These are phyloP conservation scores for Dioscorea alata DNA, from an alignment of 106 monocot species.

Conservation along the genomic window DNA sequence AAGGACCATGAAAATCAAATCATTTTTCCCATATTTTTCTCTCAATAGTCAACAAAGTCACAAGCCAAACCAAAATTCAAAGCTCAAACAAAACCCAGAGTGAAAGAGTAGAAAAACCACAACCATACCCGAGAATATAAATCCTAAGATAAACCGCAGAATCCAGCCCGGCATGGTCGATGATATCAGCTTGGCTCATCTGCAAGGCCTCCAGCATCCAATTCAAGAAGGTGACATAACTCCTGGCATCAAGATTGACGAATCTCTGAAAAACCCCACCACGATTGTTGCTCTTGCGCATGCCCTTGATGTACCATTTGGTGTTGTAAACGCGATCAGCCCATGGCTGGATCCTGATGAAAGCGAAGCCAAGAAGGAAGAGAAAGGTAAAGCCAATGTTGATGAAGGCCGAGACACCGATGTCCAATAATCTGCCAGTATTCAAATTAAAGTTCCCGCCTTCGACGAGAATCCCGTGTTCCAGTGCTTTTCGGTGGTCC, in stretches of 20 bases:
- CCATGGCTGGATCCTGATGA: constrained; percentile 73
- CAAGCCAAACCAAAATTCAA: not conserved
- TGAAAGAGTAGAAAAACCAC: not conserved
- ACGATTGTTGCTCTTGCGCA: constrained; percentile 25
- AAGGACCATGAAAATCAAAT: not conserved
- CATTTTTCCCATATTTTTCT: not conserved
- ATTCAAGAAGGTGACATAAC: constrained; percentile 66
- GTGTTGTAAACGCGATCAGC: constrained; percentile 84
- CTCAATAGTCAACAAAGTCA: not conserved
- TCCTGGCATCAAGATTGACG: constrained; percentile 65
- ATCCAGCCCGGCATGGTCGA: constrained; percentile 87
- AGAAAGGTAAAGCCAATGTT: constrained; percentile 62
- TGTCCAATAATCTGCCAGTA: too few relatives aligned
- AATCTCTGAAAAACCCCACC: constrained; percentile 38
- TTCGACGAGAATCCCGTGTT: too few relatives aligned
- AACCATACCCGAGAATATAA: constrained; percentile 82
- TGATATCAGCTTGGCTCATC: constrained; percentile 71
- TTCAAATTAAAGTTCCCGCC: too few relatives aligned
- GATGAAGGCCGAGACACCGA: constrained; percentile 82
- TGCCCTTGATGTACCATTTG: constrained; percentile 65
- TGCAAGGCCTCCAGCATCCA: constrained; percentile 86
- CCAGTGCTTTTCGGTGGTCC: too few relatives aligned
- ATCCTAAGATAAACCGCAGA: constrained; percentile 82
- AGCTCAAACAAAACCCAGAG: not conserved
- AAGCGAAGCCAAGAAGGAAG: constrained; percentile 82